These are phyloP conservation scores for Euptelea pleiosperma DNA, from an alignment of 164 flowering plant genomes.

Conservation along the genomic window DNA sequence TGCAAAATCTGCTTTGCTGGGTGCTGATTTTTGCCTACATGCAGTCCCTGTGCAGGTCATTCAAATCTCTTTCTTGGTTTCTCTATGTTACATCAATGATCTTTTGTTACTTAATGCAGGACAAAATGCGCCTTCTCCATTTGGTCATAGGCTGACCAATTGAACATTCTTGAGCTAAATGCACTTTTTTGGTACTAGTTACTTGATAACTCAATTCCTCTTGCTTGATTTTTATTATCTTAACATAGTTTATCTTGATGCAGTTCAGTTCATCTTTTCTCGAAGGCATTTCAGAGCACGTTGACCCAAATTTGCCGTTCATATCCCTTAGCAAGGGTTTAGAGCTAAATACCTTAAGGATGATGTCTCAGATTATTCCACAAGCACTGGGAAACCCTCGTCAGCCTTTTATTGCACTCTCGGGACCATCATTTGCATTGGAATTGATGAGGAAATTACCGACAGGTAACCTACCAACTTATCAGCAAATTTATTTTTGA, in stretches of 20 bases:
- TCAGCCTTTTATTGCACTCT: slow-evolving; percentile 82
- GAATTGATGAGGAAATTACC: slow-evolving; percentile 92
- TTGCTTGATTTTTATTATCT: neutral
- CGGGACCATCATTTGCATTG: slow-evolving; percentile 94
- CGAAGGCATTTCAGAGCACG: slow-evolving; percentile 64
- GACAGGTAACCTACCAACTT: slow-evolving; percentile 51
- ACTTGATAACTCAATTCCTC: neutral
- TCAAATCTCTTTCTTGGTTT: neutral
- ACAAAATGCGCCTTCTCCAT: too few relatives aligned
- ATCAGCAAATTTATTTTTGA: neutral
- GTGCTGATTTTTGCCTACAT: slow-evolving; percentile 90
- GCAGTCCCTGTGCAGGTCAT: slow-evolving; percentile 97
- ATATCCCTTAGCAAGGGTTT: slow-evolving; percentile 95
- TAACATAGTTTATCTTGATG: slow-evolving; percentile 26
- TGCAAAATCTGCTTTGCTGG: slow-evolving; percentile 67
- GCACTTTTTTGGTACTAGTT: too few relatives aligned
- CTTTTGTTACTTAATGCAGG: too few relatives aligned
- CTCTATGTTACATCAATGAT: neutral
- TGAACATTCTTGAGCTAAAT: neutral
- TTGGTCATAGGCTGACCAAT: too few relatives aligned
- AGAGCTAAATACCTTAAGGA: slow-evolving; percentile 86
- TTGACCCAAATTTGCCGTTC: slow-evolving; percentile 84
- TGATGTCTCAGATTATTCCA: slow-evolving; percentile 97
- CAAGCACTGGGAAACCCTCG: slow-evolving; percentile 71
- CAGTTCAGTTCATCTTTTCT: slow-evolving; percentile 96